These are phyloP conservation scores for Tylopilus intermedius DNA, from an alignment of 768 basidiomycete genomes.

Conservation along the genomic window DNA sequence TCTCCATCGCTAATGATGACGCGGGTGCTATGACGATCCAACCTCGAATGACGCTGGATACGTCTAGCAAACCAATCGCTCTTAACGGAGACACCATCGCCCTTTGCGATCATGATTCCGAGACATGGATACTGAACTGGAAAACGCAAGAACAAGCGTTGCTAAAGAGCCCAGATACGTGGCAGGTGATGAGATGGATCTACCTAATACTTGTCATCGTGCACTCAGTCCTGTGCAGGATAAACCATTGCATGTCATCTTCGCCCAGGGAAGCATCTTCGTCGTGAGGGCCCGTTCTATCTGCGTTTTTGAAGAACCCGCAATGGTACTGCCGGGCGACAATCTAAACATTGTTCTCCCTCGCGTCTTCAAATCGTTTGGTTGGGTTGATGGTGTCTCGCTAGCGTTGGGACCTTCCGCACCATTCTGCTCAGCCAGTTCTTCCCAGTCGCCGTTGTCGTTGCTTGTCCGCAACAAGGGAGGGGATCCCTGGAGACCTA, in stretches of 20 bases:
- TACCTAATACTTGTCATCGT: background rate
- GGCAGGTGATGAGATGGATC: constrained; percentile 25
- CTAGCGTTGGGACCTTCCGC: constrained; percentile 24
- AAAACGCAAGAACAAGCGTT: constrained; percentile 42
- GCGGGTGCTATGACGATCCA: constrained; percentile 24
- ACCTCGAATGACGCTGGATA: constrained; percentile 33
- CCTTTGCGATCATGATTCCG: constrained; percentile 47
- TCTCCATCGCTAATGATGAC: constrained; percentile 18
- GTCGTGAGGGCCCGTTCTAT: constrained; percentile 58
- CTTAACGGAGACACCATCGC: constrained; percentile 51
- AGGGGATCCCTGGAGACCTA: constrained; percentile 56
- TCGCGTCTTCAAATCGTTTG: constrained; percentile 47
- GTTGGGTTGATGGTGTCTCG: constrained; percentile 62
- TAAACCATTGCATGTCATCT: constrained; percentile 48
- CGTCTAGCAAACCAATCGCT: constrained; percentile 42
- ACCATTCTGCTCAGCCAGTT: background rate
- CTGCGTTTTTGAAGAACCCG: constrained; percentile 49
- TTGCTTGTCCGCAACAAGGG: constrained; percentile 56
- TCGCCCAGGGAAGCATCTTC: constrained; percentile 43
- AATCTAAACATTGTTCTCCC: constrained; percentile 25
- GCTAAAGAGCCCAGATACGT: constrained; percentile 35
- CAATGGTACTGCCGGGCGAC: constrained; percentile 25
- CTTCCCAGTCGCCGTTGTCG: constrained; percentile 30
- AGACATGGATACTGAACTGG: constrained; percentile 57
- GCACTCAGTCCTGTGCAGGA: constrained; percentile 33